Evolutionary conservation across 306 rosid species (phyloP).

Genomic region (Biancaea sappan): DNA sequence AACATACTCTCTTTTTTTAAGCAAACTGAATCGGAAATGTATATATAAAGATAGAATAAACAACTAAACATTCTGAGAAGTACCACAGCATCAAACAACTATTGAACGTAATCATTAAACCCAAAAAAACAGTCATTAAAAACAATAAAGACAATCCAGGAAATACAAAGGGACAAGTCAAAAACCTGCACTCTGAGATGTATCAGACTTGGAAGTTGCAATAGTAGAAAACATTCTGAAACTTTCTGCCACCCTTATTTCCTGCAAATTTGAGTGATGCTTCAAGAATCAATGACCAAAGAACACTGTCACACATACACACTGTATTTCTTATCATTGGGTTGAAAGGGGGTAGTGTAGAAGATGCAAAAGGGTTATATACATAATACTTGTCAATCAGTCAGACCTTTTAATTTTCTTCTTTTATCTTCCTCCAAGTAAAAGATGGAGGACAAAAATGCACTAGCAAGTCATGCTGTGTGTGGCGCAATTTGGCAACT

Average conservation of each 20-base stretch:
- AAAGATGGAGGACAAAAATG: conserved; percentile 4
- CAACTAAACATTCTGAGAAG: background rate
- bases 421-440: background rate
- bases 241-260: conserved; percentile 73
- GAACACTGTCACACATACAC: background rate
- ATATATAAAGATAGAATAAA: background rate
- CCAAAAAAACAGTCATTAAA: background rate
- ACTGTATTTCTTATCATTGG: background rate
- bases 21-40: background rate
- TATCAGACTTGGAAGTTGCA: conserved; percentile 58
- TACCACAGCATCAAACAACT: background rate
- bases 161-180: conserved; percentile 21
- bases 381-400: background rate
- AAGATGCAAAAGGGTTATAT: conserved; percentile 9
- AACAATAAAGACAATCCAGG: background rate
- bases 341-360: background rate
- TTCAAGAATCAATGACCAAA: conserved; percentile 18
- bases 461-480: background rate
- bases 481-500: background rate
- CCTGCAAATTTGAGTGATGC: conserved; percentile 51
- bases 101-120: background rate
- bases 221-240: conserved; percentile 83
- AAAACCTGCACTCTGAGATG: conserved; percentile 57
- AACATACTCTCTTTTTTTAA: too few relatives aligned
- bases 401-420: background rate